phyloP scores from a whole-genome alignment of 2,329 filamentous ascomycete genomes.

The Trichoderma endophyticum region DNA sequence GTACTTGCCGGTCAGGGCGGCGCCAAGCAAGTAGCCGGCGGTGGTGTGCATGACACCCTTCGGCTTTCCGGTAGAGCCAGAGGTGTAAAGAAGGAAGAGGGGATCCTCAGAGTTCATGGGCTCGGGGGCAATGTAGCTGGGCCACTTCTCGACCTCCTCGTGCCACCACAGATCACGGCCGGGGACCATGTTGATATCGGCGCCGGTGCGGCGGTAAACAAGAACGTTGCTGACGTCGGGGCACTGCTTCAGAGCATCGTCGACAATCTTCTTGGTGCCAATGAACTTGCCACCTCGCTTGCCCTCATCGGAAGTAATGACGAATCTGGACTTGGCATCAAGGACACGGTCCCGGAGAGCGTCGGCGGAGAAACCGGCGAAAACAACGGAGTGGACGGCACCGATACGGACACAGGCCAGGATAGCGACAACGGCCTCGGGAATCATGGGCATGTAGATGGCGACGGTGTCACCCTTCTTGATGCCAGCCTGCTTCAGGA shows the following conservation, averaged over 20 bases:
- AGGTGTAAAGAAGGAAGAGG: conserved; percentile 96
- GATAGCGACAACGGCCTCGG: conserved; percentile 87
- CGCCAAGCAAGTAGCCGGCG: conserved; percentile 89
- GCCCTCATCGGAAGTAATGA: conserved; percentile 96
- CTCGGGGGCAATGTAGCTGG: conserved; percentile 85
- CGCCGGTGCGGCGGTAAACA: conserved; percentile 92
- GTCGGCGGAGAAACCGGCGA: conserved; percentile 95
- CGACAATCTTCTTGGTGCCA: conserved; percentile 98
- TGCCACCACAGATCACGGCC: conserved; percentile 98
- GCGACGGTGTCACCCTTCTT: conserved; percentile 96
- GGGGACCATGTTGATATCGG: conserved; percentile 84
- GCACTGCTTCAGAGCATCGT: conserved; percentile 95
- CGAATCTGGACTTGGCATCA: conserved; percentile 84
- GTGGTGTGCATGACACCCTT: conserved; percentile 99
- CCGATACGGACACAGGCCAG: conserved; percentile 90
- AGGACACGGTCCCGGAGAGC: conserved; percentile 92
- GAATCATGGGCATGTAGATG: conserved; percentile 98
- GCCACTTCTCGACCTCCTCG: conserved; percentile 97
- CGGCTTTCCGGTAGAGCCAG: conserved; percentile 95
- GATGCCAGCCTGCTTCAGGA: conserved; percentile 91
- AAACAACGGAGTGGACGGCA: conserved; percentile 94
- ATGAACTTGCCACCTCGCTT: conserved; percentile 97
- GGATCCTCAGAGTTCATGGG: conserved; percentile 91
- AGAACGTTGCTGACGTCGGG: conserved; percentile 81
- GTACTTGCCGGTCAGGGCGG: conserved; percentile 93